A percentile compares a stretch with the other conserved stretches of the same genome.
Conservation (phyloP, 1,284 basidiomycete genomes). For the Pisolithus thermaeus region DNA sequence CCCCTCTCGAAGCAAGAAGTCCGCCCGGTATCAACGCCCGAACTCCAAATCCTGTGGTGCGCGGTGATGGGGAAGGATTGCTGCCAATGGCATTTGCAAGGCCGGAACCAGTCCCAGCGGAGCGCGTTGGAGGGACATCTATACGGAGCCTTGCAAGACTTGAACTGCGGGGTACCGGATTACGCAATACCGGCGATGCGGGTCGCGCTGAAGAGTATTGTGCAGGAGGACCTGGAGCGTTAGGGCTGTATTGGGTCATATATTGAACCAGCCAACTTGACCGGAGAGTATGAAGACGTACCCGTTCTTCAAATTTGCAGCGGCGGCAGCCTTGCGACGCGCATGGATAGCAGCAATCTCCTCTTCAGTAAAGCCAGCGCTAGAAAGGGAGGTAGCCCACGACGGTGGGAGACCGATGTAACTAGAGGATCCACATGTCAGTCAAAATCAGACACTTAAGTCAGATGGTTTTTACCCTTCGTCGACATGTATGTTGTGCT, state of each 20-base stretch:
- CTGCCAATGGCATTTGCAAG: not conserved
- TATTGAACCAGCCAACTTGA: not conserved
- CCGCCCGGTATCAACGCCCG: slow-evolving; percentile 18
- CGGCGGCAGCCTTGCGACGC: slow-evolving; percentile 41
- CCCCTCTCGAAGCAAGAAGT: slow-evolving; percentile 17
- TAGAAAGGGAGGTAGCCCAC: slow-evolving; percentile 56
- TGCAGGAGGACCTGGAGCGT: slow-evolving; percentile 28
- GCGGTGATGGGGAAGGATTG: slow-evolving; percentile 12
- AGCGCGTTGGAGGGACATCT: slow-evolving; percentile 10
- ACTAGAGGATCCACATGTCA: slow-evolving; percentile 28
- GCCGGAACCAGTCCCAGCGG: slow-evolving; percentile 1
- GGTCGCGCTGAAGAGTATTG: slow-evolving; percentile 31
- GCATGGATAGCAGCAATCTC: slow-evolving; percentile 59
- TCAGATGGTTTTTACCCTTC: slow-evolving; percentile 47
- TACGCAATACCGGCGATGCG: slow-evolving; percentile 29
- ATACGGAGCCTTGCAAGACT: slow-evolving; percentile 14
- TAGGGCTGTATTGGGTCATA: slow-evolving; percentile 5
- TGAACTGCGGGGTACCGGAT: slow-evolving; percentile 24
- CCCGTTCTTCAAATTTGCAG: slow-evolving; percentile 16
- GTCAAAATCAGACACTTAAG: not conserved
- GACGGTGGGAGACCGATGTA: slow-evolving; percentile 66
- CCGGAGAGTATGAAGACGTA: not conserved
- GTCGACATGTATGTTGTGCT: slow-evolving; percentile 78
- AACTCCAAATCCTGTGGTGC: slow-evolving; percentile 17
- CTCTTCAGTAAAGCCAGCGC: slow-evolving; percentile 59